A percentile compares a stretch with the other conserved stretches of the same genome.
phyloP scores from a whole-genome alignment of 2,329 filamentous ascomycete genomes.

The Parastagonospora avenae region DNA sequence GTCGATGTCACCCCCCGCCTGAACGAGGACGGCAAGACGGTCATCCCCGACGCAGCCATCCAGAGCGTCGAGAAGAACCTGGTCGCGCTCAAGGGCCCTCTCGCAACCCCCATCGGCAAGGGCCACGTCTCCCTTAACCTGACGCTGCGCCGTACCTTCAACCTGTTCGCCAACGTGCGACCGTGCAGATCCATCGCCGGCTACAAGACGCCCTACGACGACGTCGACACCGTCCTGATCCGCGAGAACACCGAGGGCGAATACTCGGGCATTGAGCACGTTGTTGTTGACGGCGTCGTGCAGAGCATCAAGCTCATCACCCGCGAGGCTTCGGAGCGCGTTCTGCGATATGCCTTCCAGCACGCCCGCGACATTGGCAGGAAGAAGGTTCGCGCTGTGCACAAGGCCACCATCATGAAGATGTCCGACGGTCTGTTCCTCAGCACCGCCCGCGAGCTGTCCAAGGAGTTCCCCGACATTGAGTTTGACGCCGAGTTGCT shows the following conservation, averaged over 20 bases:
- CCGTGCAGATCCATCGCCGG: constrained; percentile 96
- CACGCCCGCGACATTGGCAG: constrained; percentile 91
- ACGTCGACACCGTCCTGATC: constrained; percentile 95
- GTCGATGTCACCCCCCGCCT: constrained; percentile 93
- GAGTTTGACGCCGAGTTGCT: constrained; percentile 98
- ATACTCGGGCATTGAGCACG: constrained; percentile 98
- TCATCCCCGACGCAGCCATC: constrained; percentile 91
- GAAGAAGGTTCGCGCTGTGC: constrained; percentile 95
- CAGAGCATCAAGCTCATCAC: constrained; percentile 99
- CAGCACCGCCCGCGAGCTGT: constrained; percentile 78
- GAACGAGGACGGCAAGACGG: constrained; percentile 93
- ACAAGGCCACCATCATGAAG: constrained; percentile 99
- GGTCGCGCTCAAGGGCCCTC: constrained; percentile 96
- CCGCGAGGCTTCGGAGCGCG: constrained; percentile 89
- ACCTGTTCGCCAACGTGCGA: constrained; percentile 98
- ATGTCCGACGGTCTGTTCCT: constrained; percentile 99
- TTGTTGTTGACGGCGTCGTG: constrained; percentile 95
- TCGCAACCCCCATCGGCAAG: constrained; percentile 98
- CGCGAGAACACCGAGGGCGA: constrained; percentile 99
- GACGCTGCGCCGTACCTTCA: constrained; percentile 97
- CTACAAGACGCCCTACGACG: constrained; percentile 98
- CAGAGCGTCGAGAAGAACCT: constrained; percentile 93
- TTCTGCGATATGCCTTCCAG: constrained; percentile 97
- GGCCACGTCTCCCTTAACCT: constrained; percentile 99
- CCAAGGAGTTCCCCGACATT: constrained; percentile 94